A percentile compares a stretch with the other conserved stretches of the same genome.
Conservation (phyloP, 208 protist species). For the Leishmania braziliensis region DNA sequence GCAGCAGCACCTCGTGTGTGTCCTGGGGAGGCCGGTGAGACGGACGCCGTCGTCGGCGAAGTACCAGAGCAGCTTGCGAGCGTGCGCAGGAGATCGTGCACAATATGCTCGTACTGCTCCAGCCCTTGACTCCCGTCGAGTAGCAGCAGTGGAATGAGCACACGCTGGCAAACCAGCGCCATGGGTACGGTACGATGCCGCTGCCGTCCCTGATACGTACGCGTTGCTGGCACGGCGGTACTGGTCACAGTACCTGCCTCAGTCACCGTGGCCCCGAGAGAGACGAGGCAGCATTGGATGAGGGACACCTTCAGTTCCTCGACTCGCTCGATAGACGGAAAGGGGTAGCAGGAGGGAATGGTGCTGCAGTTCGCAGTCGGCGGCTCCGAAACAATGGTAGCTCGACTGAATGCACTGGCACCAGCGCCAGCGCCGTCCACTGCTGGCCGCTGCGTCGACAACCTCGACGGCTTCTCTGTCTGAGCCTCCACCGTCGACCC, state of each 20-base stretch:
- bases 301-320: conserved; percentile 14
- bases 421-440: not conserved
- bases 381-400: not conserved
- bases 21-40: not conserved
- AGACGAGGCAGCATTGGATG: conserved; percentile 19
- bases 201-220: not conserved
- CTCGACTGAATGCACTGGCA: not conserved
- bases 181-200: conserved; percentile 19
- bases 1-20: not conserved
- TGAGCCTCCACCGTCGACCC: not conserved
- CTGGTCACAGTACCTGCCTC: not conserved
- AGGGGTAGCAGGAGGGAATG: conserved; percentile 29
- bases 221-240: not conserved
- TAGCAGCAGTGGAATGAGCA: conserved; percentile 75
- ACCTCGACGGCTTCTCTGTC: not conserved
- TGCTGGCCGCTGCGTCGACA: conserved; percentile 23
- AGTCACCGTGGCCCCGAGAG: conserved; percentile 10
- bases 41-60: not conserved
- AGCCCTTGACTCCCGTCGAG: conserved; percentile 35
- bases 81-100: conserved; percentile 32
- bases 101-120: conserved; percentile 27
- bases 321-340: conserved; percentile 15
- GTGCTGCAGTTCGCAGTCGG: not conserved
- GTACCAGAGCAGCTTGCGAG: conserved; percentile 15
- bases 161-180: conserved; percentile 64